A percentile compares a stretch with the other conserved stretches of the same genome.
Conservation (phyloP, 192 early-diverging fungal species). For the Paraglomus brasilianum region DNA sequence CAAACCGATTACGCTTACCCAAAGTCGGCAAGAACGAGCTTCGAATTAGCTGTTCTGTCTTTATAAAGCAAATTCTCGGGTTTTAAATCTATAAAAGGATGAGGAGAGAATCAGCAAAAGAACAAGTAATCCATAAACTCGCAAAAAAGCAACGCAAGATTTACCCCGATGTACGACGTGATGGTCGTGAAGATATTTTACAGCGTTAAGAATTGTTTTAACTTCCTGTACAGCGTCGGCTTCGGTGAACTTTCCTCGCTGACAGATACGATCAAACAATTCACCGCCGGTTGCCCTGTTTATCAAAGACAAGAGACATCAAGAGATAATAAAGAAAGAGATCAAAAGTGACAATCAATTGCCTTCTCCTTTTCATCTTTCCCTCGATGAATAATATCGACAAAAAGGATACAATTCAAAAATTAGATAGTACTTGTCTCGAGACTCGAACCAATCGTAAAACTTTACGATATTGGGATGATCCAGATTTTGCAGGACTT, state of each 20-base stretch:
- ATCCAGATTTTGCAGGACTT: slow-evolving; percentile 76
- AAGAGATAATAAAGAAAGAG: not conserved
- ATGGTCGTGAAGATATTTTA: slow-evolving; percentile 83
- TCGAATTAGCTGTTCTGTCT: slow-evolving; percentile 55
- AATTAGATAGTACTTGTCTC: slow-evolving; percentile 73
- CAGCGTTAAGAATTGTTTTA: slow-evolving; percentile 68
- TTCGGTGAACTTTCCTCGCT: slow-evolving; percentile 79
- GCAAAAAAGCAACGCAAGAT: not conserved
- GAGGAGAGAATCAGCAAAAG: not conserved
- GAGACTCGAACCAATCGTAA: slow-evolving; percentile 76
- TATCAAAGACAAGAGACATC: not conserved
- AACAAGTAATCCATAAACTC: not conserved
- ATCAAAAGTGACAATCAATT: not conserved
- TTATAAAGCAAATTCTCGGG: slow-evolving; percentile 88
- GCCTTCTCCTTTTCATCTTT: not conserved
- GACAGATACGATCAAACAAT: slow-evolving; percentile 81
- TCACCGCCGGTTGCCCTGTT: slow-evolving; percentile 76
- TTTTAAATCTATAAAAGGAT: slow-evolving; percentile 57
- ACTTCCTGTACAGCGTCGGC: slow-evolving; percentile 76
- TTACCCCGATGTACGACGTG: slow-evolving; percentile 83
- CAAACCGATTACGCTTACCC: slow-evolving; percentile 43
- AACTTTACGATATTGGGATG: slow-evolving; percentile 90
- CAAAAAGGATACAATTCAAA: slow-evolving; percentile 59
- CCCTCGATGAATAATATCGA: slow-evolving; percentile 3
- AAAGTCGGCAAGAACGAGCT: slow-evolving; percentile 86